A percentile compares a stretch with the other conserved stretches of the same genome.
Evolutionary conservation across 2,329 filamentous ascomycete species (phyloP).

Genomic region (Byssothecium circinans): DNA sequence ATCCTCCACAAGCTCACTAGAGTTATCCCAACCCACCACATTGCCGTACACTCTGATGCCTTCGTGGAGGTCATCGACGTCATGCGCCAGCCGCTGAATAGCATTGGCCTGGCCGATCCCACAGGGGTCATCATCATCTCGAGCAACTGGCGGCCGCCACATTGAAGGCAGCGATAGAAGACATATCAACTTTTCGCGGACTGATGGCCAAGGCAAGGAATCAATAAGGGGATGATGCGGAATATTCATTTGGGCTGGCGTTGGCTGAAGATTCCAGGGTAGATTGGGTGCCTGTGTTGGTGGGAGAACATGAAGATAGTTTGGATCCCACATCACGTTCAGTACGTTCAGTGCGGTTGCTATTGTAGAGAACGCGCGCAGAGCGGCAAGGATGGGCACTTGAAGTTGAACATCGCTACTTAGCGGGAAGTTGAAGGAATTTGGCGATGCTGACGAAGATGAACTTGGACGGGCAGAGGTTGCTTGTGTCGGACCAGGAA

Average conservation of each 20-base stretch:
- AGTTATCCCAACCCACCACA: constrained; percentile 49
- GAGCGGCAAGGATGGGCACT: constrained; percentile 45
- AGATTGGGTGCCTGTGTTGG: constrained; percentile 11
- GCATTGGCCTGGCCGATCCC: constrained; percentile 40
- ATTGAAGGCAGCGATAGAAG: constrained; percentile 55
- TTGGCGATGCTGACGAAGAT: background rate
- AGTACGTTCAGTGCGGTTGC: constrained; percentile 15
- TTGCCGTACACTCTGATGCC: constrained; percentile 41
- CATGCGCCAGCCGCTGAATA: constrained; percentile 57
- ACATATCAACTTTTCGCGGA: constrained; percentile 53
- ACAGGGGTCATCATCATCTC: constrained; percentile 36
- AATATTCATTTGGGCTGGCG: constrained; percentile 52
- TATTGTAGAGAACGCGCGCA: constrained; percentile 16
- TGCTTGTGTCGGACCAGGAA: constrained; percentile 5
- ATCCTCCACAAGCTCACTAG: constrained; percentile 52
- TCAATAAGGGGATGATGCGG: constrained; percentile 62
- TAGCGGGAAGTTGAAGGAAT: constrained; percentile 7
- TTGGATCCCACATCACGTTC: constrained; percentile 15
- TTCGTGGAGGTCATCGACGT: constrained; percentile 59
- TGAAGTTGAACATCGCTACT: constrained; percentile 23
- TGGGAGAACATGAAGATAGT: constrained; percentile 18
- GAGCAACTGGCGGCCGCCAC: constrained; percentile 52
- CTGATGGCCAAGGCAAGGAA: constrained; percentile 59
- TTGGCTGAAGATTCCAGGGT: constrained; percentile 53
- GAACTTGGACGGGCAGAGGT: background rate